A percentile compares a stretch with the other conserved stretches of the same genome.
phyloP scores from a whole-genome alignment of 495 filamentous ascomycete genomes.

The Aspergillus nidulans region DNA sequence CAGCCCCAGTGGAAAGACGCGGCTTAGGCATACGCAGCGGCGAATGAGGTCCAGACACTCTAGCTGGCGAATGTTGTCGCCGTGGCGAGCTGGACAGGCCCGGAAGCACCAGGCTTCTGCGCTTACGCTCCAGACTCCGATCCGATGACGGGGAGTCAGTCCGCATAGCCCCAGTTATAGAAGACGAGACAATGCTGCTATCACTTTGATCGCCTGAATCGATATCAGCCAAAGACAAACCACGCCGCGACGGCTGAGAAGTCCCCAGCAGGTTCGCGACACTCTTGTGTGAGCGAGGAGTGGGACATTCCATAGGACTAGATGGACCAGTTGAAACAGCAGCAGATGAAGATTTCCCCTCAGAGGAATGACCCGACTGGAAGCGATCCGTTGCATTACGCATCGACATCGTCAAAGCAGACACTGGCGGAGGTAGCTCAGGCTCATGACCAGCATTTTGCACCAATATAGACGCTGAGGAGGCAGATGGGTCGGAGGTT shows the following conservation, averaged over 20 bases:
- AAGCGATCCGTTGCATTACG: constrained; percentile 36
- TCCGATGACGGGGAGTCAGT: constrained; percentile 92
- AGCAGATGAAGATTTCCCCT: constrained; percentile 54
- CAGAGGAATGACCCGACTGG: constrained; percentile 25
- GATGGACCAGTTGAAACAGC: constrained; percentile 72
- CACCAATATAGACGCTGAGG: constrained; percentile 2
- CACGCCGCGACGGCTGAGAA: constrained; percentile 60
- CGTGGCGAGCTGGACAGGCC: constrained; percentile 68
- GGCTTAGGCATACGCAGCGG: constrained; percentile 84
- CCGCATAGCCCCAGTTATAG: constrained; percentile 60
- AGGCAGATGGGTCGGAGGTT: neutral
- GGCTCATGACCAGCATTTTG: constrained; percentile 12
- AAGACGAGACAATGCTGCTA: constrained; percentile 81
- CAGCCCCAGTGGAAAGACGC: constrained; percentile 66
- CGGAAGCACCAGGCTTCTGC: constrained; percentile 75
- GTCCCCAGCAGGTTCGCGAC: constrained; percentile 58
- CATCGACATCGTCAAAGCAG: constrained; percentile 42
- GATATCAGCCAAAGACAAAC: constrained; percentile 69
- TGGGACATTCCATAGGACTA: constrained; percentile 87
- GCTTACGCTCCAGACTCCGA: constrained; percentile 74
- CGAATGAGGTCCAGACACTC: constrained; percentile 71
- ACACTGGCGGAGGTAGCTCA: constrained; percentile 25
- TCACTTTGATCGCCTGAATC: constrained; percentile 79
- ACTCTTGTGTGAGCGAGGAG: constrained; percentile 80
- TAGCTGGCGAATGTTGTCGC: constrained; percentile 80